Evolutionary conservation across 805 yeast genomes (phyloP), one percentile per base, ranked within the genome.

Genomic region (Candida broadrunensis): DNA sequence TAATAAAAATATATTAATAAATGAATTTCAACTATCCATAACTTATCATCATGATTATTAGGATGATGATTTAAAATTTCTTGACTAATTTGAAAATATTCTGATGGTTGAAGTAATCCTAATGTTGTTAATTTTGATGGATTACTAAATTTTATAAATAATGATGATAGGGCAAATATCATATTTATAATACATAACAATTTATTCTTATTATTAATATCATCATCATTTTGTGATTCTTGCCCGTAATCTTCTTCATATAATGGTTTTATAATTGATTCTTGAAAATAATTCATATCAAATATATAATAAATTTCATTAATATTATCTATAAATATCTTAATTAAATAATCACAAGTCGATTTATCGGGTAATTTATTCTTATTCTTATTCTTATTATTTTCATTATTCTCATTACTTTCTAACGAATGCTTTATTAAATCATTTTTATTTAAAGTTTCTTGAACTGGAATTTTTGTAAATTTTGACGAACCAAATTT

Each of bases 1-100:
- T 71, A 62, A 48, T 56, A 71, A 45, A 70, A 60, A 46, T 60
- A 66, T 31, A 61, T 53, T 18, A 73, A 46, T 17, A 68, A 41
- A 42, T 70, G 53, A 1, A 67, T 67, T 44, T 70, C 73, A 1
- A 66, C 67, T 13, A 66, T 47, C 73, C 75, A 70, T 21, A 71
- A 35, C 55, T 41, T 62, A 4, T 68, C 72, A 47, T 67, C 74
- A 33, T 67, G 69, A 11, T 58, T 56, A 1, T 61, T 50, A 29
- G 32, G 32, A 29, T 29, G 32, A 7, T 54, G 39, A 29, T 58
- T 46, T 41, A 69, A 43, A 6, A 67, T 38, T 15, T 51, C 47
- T 38, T 58, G 39, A 33, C 56, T 50, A 16, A 61, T 63, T 36
- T 65, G 61, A 36, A 59, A 36, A 41, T 26, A 24, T 18, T n/a